Evolutionary conservation across 805 yeast species (phyloP), one percentile per base, ranked within the genome.

Genomic region (Candida caryicola): DNA sequence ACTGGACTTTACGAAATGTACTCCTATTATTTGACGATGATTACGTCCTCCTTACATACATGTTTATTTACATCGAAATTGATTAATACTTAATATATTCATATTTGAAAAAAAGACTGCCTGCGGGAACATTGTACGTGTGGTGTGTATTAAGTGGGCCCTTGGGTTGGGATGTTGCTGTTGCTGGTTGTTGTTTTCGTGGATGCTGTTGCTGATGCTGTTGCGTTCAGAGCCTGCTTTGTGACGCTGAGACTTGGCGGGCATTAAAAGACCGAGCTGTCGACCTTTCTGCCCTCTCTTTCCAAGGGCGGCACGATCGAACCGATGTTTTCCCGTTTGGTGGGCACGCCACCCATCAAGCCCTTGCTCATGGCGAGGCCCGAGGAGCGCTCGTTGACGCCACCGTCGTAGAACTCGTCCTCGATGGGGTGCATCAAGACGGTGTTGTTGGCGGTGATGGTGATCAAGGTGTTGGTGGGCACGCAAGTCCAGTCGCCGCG

Each of bases 401-500:
- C 84, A 26, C 73, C 74, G 52, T 85, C 87, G 62, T 81, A 90
- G 64, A 81, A 90, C 60, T 93, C 96, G 58, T 93, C 98, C 33
- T 74, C 67, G 29, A 93, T 85, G 2, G 99, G 99, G 57, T 90
- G 95, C 65, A 93, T 66, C 33, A 93, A 67, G 3, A 93, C 93
- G 1, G 95, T 87, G 58, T 90, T 95, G 39, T 60, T 61, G 39
- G 79, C 81, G 46, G 79, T 81, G 42, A 93, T 80, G 0, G 96
- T 85, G 12, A 93, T 60, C 1, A 83, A 68, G 3, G 97, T 85
- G 58, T 93, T 93, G 1, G 98, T 85, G 2, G 98, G 98, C 1
- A 93, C 95, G 3, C 96, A 82, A 36, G 91, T 85, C 99, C 99
- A 93, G 62, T 93, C 99, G 28, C 90, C 91, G 39, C 99, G 69